Evolutionary conservation across 1,139 yeast genomes (phyloP).

Genomic region (Yarrowia galli): DNA sequence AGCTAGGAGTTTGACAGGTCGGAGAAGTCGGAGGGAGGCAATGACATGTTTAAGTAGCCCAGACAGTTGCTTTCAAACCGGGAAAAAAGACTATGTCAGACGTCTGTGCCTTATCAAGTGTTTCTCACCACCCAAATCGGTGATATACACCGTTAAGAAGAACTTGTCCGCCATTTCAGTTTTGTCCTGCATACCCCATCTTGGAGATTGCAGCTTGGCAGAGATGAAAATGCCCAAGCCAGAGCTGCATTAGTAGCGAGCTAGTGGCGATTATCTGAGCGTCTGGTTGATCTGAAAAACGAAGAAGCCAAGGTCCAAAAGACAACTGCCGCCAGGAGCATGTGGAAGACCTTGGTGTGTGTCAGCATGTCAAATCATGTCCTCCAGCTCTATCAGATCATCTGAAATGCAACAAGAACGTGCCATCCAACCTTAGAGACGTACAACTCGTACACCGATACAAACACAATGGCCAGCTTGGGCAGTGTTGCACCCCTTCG

Average conservation of each 20-base stretch:
- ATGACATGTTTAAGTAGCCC: neutral
- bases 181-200: neutral
- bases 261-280: conserved; percentile 6
- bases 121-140: too few species aligned
- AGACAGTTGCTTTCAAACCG: neutral
- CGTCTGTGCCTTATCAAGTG: too few species aligned
- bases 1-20: neutral
- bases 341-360: too few species aligned
- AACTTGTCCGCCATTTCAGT: too few species aligned
- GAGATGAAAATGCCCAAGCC: neutral
- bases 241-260: conserved; percentile 12
- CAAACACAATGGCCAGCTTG: neutral
- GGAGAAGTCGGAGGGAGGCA: conserved; percentile 2
- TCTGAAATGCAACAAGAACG: too few species aligned
- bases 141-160: too few species aligned
- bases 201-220: conserved; percentile 4
- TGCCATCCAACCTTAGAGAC: too few species aligned
- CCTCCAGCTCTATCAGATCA: too few species aligned
- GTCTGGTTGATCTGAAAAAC: neutral
- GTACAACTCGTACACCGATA: too few species aligned
- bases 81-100: too few species aligned
- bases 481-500: neutral
- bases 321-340: neutral
- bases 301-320: neutral
- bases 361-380: too few species aligned